Evolutionary conservation across 2,329 filamentous ascomycete genomes (phyloP), one percentile per base, ranked within the genome.

Genomic region (Monosporascus sp.): DNA sequence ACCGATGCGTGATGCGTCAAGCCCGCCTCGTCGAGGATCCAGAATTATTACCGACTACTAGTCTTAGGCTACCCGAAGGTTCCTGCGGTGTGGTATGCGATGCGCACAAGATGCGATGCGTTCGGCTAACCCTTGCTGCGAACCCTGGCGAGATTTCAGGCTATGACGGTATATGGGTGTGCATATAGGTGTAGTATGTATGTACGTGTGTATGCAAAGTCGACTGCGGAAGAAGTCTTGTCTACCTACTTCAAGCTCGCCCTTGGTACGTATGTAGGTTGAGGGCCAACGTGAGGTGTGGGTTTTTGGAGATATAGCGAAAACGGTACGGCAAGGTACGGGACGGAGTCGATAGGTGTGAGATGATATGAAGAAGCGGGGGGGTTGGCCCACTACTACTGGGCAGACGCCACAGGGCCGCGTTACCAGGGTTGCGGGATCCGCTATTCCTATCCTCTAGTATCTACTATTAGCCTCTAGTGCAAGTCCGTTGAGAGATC

Each of bases 1-100:
- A 71, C 62, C 62, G 69, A 68, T 79, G 77, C 75, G 77, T 79
- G 74, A 46, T 35, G 31, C 31, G 31, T 35, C 31, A 79, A 75
- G 74, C 72, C 70, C 74, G 72, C 70, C 64, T 62, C 65, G 65
- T 62, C 61, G 65, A 64, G 65, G 65, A 65, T 63, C 61, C 65
- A 62, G 60, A 57, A 61, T 59, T 60, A 64, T 52, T 59, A 59
- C 60, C 60, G 63, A 58, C 56, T 65, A 56, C 55, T 52, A 27
- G 24, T 31, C 24, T 60, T 65, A 62, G 43, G 43, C 61, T 57
- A 54, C 55, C 53, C 49, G 55, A 56, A 56, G 49, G 59, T 60
- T 52, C 59, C 57, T 60, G 60, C 59, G 58, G 62, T 59, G 57
- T 60, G 62, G 60, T 58, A 60, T 46, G 43, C 43, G 43, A 46